Evolutionary conservation across 352 stramenopile species (phyloP).

Genomic region (Globisporangium splendens): DNA sequence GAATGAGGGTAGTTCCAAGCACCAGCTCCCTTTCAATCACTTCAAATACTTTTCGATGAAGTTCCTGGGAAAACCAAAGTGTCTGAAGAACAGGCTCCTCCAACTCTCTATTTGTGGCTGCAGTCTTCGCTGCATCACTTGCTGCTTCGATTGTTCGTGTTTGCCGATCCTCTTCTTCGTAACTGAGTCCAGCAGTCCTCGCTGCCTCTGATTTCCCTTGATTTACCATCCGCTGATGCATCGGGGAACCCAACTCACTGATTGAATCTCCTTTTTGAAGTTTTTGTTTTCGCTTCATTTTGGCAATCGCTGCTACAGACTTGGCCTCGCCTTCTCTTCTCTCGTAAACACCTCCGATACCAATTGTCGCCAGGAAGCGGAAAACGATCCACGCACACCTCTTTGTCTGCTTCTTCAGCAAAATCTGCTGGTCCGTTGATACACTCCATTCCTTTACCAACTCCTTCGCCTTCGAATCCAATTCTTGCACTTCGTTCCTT

Average conservation of each 20-base stretch:
- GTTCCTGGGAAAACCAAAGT: slow-evolving; percentile 86
- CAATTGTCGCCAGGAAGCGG: slow-evolving; percentile 66
- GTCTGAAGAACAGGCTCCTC: slow-evolving; percentile 74
- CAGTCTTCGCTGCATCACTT: slow-evolving; percentile 75
- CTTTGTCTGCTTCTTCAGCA: slow-evolving; percentile 67
- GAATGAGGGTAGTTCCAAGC: slow-evolving; percentile 59
- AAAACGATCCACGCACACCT: slow-evolving; percentile 82
- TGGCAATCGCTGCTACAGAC: slow-evolving; percentile 59
- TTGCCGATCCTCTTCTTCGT: slow-evolving; percentile 51
- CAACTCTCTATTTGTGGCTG: slow-evolving; percentile 65
- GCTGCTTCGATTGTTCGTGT: slow-evolving; percentile 64
- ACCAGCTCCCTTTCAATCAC: slow-evolving; percentile 79
- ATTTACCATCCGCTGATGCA: slow-evolving; percentile 10
- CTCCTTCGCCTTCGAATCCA: slow-evolving; percentile 4
- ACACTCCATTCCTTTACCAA: slow-evolving; percentile 41
- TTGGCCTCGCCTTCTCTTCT: slow-evolving; percentile 69
- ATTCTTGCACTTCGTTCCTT: not conserved
- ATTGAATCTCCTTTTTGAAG: slow-evolving; percentile 35
- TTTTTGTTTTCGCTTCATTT: slow-evolving; percentile 66
- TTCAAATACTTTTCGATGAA: slow-evolving; percentile 86
- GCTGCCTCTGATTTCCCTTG: slow-evolving; percentile 18
- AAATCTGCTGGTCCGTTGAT: slow-evolving; percentile 64
- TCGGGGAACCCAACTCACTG: slow-evolving; percentile 17
- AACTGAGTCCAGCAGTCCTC: slow-evolving; percentile 23
- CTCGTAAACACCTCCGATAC: slow-evolving; percentile 67